A percentile compares a stretch with the other conserved stretches of the same genome.
Evolutionary conservation across 257 asterid genomes (phyloP).

Genomic region (Nicotiana paniculata): DNA sequence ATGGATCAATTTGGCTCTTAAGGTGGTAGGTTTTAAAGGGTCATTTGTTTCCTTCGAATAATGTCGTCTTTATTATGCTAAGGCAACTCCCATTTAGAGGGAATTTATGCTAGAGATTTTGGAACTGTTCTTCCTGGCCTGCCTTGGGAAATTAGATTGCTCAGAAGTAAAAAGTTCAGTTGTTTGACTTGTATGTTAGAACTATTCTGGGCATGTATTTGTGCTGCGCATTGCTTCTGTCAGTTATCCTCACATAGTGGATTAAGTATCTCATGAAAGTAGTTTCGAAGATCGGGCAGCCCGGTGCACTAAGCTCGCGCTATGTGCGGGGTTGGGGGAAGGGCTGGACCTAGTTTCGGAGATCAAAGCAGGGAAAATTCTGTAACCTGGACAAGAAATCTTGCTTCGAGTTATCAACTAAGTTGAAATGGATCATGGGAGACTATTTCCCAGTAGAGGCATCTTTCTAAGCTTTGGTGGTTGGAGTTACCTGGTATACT

Average conservation of each 20-base stretch:
- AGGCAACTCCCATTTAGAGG: background rate
- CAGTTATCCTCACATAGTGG: background rate
- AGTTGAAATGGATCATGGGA: background rate
- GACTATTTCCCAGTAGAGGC: background rate
- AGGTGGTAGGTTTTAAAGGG: background rate
- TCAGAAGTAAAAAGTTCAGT: background rate
- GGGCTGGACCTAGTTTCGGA: background rate
- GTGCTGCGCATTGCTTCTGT: background rate
- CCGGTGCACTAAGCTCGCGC: too few species aligned
- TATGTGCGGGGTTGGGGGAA: too few species aligned
- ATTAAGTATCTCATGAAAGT: background rate
- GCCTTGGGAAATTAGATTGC: background rate
- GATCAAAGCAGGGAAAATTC: background rate
- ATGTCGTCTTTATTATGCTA: background rate
- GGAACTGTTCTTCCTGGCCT: background rate
- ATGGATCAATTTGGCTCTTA: background rate
- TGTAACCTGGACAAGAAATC: background rate
- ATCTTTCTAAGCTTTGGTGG: background rate
- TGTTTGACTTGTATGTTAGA: background rate
- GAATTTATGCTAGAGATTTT: background rate
- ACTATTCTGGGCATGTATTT: background rate
- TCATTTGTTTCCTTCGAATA: background rate
- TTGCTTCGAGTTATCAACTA: background rate
- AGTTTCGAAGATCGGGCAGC: background rate
- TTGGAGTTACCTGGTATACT: background rate